These are phyloP conservation scores for Leccinum uliginosum DNA, from an alignment of 768 basidiomycete genomes.

Conservation along the genomic window DNA sequence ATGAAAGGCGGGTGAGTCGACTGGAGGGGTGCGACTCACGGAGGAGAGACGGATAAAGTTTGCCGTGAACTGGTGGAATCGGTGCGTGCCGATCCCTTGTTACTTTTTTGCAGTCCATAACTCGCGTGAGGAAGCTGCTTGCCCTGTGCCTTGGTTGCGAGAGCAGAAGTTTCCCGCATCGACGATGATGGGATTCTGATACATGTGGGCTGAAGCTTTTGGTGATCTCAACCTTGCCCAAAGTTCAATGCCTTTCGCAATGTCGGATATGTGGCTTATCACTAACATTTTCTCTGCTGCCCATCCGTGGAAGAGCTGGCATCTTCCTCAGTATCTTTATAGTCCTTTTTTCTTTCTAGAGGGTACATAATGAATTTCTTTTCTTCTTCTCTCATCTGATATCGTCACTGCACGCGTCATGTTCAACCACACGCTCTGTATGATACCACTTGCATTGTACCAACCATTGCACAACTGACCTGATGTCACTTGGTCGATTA, in stretches of 20 bases:
- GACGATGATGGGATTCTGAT: conserved; percentile 74
- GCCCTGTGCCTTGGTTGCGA: conserved; percentile 75
- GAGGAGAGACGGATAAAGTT: conserved; percentile 52
- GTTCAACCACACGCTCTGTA: conserved; percentile 63
- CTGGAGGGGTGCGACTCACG: conserved; percentile 38
- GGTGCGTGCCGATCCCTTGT: conserved; percentile 40
- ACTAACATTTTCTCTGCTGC: conserved; percentile 41
- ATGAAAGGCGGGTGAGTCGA: conserved; percentile 35
- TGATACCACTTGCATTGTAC: conserved; percentile 27
- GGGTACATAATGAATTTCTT: conserved; percentile 34
- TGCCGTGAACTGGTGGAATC: conserved; percentile 65
- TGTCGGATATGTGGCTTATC: neutral
- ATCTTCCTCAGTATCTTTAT: conserved; percentile 24
- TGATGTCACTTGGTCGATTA: conserved; percentile 16
- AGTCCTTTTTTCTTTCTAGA: conserved; percentile 22
- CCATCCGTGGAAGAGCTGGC: conserved; percentile 79
- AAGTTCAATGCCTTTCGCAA: conserved; percentile 37
- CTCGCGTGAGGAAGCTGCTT: conserved; percentile 85
- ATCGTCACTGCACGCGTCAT: conserved; percentile 36
- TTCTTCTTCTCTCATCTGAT: conserved; percentile 47
- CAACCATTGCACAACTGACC: conserved; percentile 8
- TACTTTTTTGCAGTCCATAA: conserved; percentile 62
- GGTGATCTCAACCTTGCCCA: conserved; percentile 90
- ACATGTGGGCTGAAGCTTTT: conserved; percentile 51
- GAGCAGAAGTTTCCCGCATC: conserved; percentile 90